Conservation (phyloP, 345 rosid genomes). For the Gossypium australe region DNA sequence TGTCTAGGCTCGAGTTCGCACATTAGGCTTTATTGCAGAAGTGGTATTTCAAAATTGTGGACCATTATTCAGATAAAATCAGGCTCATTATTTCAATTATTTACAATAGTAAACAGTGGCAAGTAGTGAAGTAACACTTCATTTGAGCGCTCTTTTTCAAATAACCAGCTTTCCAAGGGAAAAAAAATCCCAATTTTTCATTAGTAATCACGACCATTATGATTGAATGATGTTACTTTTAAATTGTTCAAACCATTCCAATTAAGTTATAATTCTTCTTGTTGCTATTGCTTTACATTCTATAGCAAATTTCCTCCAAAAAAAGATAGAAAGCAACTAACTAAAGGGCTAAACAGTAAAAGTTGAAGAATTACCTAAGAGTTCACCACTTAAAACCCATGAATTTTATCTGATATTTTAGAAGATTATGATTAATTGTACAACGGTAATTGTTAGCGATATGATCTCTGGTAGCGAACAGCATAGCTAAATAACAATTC, state of each 20-base stretch:
- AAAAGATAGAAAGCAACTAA: background rate
- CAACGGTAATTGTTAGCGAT: background rate
- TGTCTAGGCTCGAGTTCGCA: background rate
- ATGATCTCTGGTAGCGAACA: background rate
- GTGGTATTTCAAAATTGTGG: background rate
- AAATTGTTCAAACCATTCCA: background rate
- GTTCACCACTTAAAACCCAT: background rate
- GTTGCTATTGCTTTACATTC: background rate
- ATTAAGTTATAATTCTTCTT: background rate
- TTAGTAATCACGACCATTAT: background rate
- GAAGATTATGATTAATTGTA: background rate
- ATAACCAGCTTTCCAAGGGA: background rate
- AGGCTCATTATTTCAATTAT: background rate
- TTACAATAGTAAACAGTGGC: background rate
- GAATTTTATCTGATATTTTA: background rate
- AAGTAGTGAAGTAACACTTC: background rate
- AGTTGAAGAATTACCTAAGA: background rate
- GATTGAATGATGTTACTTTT: background rate
- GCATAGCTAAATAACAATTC: background rate
- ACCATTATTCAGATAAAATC: background rate
- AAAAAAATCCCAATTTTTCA: background rate
- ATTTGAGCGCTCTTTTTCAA: background rate
- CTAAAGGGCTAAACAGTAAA: background rate
- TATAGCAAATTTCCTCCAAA: background rate
- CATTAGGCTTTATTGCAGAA: slow-evolving; percentile 4